Conservation (phyloP, 345 rosid genomes). For the Erodium maritimum region DNA sequence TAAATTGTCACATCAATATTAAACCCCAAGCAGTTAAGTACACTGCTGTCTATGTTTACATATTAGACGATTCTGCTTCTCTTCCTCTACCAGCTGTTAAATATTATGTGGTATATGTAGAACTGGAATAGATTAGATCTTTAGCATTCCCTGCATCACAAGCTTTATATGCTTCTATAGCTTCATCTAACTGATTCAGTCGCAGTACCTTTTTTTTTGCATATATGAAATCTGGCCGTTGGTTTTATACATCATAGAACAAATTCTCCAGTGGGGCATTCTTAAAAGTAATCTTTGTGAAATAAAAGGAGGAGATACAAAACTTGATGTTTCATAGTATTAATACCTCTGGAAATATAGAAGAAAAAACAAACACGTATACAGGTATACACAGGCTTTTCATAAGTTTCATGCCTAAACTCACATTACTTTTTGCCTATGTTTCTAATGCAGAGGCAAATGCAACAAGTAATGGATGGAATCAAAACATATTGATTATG, state of each 20-base stretch:
- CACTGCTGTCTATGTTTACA: no score
- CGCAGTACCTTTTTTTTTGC: neutral
- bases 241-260: neutral
- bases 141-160: neutral
- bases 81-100: no score
- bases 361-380: neutral
- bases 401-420: neutral
- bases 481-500: conserved; percentile 29
- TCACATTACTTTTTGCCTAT: neutral
- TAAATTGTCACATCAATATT: no score
- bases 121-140: no score
- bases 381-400: no score
- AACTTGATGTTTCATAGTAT: neutral
- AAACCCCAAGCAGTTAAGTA: no score
- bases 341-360: neutral
- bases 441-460: conserved; percentile 25
- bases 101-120: no score
- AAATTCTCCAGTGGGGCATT: no score
- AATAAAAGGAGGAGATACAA: neutral
- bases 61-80: no score
- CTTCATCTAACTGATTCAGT: neutral
- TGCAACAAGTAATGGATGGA: conserved; percentile 37
- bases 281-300: no score
- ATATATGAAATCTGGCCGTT: neutral
- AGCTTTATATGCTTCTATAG: neutral